Evolutionary conservation across 1,284 basidiomycete genomes (phyloP), one percentile per base, ranked within the genome.

Genomic region (Phaffia rhodozyma): DNA sequence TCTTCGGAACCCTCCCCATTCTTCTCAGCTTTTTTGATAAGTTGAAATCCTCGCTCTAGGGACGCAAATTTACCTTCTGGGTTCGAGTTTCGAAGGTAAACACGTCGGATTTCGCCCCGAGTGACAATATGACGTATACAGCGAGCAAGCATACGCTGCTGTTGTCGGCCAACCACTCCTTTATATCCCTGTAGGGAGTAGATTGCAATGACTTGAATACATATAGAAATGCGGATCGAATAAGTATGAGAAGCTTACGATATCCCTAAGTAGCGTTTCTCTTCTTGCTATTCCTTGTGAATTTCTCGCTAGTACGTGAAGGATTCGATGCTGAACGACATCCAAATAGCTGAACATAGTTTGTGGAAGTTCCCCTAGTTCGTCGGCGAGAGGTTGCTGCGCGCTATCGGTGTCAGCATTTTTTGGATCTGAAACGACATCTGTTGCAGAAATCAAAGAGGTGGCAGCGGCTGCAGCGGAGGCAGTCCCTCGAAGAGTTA

Each of bases 31-130:
- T 55, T 32, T 2, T 30, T 48, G 20, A 67, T 65, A 7, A 58
- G 62, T 23, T 60, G 61, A 11, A 62, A 27, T 5, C 38, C 61
- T 55, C 30, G 63, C 67, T 9, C 70, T 71, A 3, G 72, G 71
- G 0, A 70, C 69, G 11, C 68, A 63, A 58, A 68, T 62, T 67
- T 70, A 1, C 69, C 73, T 60, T 76, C 75, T 23, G 76, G 68
- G 65, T 76, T 49, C 23, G 34, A 27, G 59, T 60, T 60, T 21
- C 38, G 38, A 18, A 62, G 25, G 25, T 56, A 55, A 43, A 62
- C 61, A 25, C 74, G 54, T 73, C 73, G 13, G 73, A 74, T 25
- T 71, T 71, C 21, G 73, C 72, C 63, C 71, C 72, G 3, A 75
- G 70, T 74, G 74, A 76, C 7, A 68, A 69, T 47, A 74, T 73